Percentiles rank a stretch among this genome's conserved stretches.
These are phyloP conservation scores for Brachypodium distachyon DNA, from an alignment of 202 grass and related monocot species.

Conservation along the genomic window DNA sequence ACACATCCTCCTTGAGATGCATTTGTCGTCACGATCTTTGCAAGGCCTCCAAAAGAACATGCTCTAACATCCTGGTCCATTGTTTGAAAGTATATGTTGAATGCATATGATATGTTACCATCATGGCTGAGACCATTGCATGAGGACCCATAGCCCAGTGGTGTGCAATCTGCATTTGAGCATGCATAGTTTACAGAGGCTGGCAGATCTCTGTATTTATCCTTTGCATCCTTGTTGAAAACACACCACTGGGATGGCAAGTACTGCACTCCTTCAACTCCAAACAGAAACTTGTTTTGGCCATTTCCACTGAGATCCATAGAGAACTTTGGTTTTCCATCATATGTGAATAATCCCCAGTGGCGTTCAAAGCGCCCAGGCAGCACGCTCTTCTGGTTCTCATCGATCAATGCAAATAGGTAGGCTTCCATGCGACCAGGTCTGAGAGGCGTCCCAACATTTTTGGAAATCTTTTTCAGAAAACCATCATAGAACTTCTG, in stretches of 20 bases:
- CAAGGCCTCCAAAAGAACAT: slow-evolving; percentile 68
- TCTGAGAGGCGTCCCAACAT: slow-evolving; percentile 66
- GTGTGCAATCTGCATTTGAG: slow-evolving; percentile 66
- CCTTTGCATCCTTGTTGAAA: slow-evolving; percentile 56
- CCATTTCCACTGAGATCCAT: slow-evolving; percentile 69
- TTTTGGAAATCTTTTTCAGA: slow-evolving; percentile 57
- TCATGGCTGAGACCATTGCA: slow-evolving; percentile 61
- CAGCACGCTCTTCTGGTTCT: slow-evolving; percentile 75
- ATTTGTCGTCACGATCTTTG: slow-evolving; percentile 48
- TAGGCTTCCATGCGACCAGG: slow-evolving; percentile 65
- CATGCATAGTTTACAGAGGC: slow-evolving; percentile 64
- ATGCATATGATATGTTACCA: slow-evolving; percentile 82
- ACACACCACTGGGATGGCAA: slow-evolving; percentile 74
- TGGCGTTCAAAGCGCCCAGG: slow-evolving; percentile 81
- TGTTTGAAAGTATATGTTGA: slow-evolving; percentile 90
- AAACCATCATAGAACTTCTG: slow-evolving; percentile 83
- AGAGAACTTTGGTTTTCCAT: slow-evolving; percentile 77
- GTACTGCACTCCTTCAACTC: slow-evolving; percentile 52
- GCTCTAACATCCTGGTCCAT: slow-evolving; percentile 84
- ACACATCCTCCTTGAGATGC: slow-evolving; percentile 52
- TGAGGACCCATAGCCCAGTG: slow-evolving; percentile 67
- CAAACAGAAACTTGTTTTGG: slow-evolving; percentile 21
- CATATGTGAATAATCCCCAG: slow-evolving; percentile 80
- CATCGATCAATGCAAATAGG: slow-evolving; percentile 77
- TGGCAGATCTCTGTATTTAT: slow-evolving; percentile 44